These are phyloP conservation scores for Ilyonectria destructans DNA, from an alignment of 2,329 filamentous ascomycete species.

Conservation along the genomic window DNA sequence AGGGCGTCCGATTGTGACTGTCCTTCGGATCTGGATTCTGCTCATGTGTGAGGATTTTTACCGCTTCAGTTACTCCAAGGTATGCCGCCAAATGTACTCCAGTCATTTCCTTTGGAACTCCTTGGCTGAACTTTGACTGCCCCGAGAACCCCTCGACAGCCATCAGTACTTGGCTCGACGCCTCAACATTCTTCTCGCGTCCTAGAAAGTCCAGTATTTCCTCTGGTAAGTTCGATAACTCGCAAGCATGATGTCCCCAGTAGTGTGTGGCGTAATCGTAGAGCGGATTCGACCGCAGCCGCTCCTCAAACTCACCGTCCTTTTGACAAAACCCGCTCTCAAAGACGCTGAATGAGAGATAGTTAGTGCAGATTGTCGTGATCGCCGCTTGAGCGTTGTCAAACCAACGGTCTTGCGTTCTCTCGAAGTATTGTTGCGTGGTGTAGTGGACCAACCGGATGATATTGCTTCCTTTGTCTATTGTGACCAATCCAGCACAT, in stretches of 20 bases:
- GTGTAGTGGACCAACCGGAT: slow-evolving; percentile 63
- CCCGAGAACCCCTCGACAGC: too few relatives aligned
- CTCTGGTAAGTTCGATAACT: too few relatives aligned
- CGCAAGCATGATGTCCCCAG: slow-evolving; percentile 55
- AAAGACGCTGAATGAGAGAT: slow-evolving; percentile 54
- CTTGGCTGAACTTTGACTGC: too few relatives aligned
- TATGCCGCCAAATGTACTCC: too few relatives aligned
- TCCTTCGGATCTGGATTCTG: too few relatives aligned
- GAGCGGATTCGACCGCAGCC: slow-evolving; percentile 45
- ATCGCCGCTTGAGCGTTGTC: slow-evolving; percentile 50
- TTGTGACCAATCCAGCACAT: neutral
- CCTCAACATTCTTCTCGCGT: too few relatives aligned
- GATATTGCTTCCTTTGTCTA: slow-evolving; percentile 45
- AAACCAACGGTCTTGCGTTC: slow-evolving; percentile 50
- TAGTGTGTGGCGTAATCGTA: slow-evolving; percentile 53
- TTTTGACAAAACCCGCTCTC: slow-evolving; percentile 11
- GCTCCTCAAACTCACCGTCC: slow-evolving; percentile 39
- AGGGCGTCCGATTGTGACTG: too few relatives aligned
- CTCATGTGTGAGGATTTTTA: too few relatives aligned
- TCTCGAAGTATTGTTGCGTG: slow-evolving; percentile 60
- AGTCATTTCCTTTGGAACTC: too few relatives aligned
- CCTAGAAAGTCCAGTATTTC: too few relatives aligned
- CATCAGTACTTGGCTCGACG: too few relatives aligned
- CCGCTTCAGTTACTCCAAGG: too few relatives aligned
- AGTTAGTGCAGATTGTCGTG: slow-evolving; percentile 52